Evolutionary conservation across 164 flowering plant genomes (phyloP).

Genomic region (Chloranthus sessilifolius): DNA sequence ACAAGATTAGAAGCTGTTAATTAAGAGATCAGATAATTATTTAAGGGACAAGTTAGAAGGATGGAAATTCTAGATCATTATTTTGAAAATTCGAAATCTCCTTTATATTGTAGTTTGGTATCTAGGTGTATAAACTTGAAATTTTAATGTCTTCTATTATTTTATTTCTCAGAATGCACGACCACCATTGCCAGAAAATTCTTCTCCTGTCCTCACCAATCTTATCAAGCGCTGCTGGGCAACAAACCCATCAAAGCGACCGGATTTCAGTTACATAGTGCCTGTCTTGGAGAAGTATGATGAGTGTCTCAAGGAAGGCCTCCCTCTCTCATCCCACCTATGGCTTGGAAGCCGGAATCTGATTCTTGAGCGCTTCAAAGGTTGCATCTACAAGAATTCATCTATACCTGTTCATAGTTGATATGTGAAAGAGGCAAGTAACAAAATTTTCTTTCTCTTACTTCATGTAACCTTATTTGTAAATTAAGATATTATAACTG

Average conservation of each 20-base stretch:
- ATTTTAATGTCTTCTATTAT: not conserved
- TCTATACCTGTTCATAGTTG: constrained; percentile 71
- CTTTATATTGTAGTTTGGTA: not conserved
- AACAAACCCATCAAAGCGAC: constrained; percentile 78
- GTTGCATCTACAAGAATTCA: constrained; percentile 52
- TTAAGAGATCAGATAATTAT: too few species aligned
- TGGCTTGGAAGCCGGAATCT: constrained; percentile 36
- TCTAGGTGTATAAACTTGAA: not conserved
- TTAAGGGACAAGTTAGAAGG: not conserved
- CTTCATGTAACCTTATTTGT: constrained; percentile 10
- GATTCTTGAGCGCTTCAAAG: constrained; percentile 56
- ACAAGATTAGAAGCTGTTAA: too few species aligned
- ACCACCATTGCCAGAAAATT: constrained; percentile 80
- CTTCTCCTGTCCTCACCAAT: constrained; percentile 79
- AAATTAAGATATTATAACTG: constrained; percentile 14
- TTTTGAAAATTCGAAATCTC: not conserved
- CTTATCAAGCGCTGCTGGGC: constrained; percentile 95
- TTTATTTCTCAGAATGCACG: constrained; percentile 60
- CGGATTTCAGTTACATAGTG: constrained; percentile 79
- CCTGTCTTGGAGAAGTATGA: constrained; percentile 68
- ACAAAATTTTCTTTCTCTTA: constrained; percentile 4
- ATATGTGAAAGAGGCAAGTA: constrained; percentile 16
- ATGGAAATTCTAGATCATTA: not conserved
- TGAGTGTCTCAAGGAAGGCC: constrained; percentile 75
- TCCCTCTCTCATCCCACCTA: constrained; percentile 57